Evolutionary conservation across 1,139 yeast species (phyloP), one percentile per base, ranked within the genome.

Genomic region (Taphrina communis): DNA sequence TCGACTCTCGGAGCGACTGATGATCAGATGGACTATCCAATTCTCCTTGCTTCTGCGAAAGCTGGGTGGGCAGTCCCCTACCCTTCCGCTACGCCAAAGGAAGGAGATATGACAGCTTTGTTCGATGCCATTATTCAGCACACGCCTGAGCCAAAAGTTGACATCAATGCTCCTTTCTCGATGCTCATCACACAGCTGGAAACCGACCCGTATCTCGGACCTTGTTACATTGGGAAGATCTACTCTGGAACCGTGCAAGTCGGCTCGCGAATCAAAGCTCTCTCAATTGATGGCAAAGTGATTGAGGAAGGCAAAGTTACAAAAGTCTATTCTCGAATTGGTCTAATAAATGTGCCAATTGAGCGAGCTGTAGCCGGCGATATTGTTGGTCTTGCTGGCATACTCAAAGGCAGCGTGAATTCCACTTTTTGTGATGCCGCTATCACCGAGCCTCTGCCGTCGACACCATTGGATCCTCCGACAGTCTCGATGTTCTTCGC

Each of bases 151-250:
- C 68, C 68, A n/a, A 39, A 57, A 31, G 68, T 65, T 5, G 48
- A 51, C 36, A 59, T 52, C 38, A 56, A 65, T 7, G 63, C 41
- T 3, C 68, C 68, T 1, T 65, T 65, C 35, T 48, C 57, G 6
- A 65, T 65, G 68, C 59, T 65, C 36, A 59, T 65, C 36, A 65
- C 68, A 6, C 68, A 65, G 44, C 57, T 58, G n/a, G 68, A 65
- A 41, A 48, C 57, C 11, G 68, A 65, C 21, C 42, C 63, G 11
- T 65, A 57, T 31, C 63, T 65, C 19, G 68, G 68, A 6, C 58
- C 63, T 1, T 58, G 63, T 35, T 65, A 65, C 21, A 57, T 65
- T 41, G 68, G 68, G n/a, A 65, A 65, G 25, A 58, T 65, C 21
- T 57, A 65, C 42, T 44, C 62, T n/a, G 68, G 68, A 8, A 39